Base-by-base conservation (phyloP, 176 grass and related monocot species). In the Triticum aestivum region DNA sequence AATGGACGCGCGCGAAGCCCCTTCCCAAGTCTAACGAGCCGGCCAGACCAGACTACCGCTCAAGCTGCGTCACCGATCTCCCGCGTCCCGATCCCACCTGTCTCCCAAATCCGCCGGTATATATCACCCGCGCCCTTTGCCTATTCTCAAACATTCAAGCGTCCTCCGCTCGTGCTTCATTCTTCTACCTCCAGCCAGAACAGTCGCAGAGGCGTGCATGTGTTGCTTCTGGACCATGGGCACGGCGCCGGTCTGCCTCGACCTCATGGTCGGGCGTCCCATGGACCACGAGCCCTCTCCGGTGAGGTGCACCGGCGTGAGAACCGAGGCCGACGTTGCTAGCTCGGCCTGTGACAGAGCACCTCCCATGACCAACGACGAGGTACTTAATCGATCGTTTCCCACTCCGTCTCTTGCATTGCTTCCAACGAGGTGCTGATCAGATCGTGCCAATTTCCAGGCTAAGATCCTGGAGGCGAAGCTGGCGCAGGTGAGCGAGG, bases 401-500 rank as follows among this genome's bases (percentile, higher is more conserved):
- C 49, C 54, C 54, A 58, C 49, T 17, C 49, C 49, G 54, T 58
- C 54, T 58, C 54, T 0, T 63, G 17, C 6, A n/a, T n/a, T 59
- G n/a, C 13, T 29, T 42, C 27, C 27, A 3, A 5, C 30, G 58
- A 11, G 14, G 11, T 30, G 5, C 81, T 62, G 65, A 45, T 33
- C 15, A 58, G 39, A 37, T 3, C 29, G 6, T n/a, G 23, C 6
- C 3, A 37, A 62, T 77, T 49, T 15, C 84, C 73, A 77, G 89
- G 56, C 54, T 0, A 91, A 73, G 69, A 42, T 27, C 3, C 34
- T 95, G 1, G 91, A 98, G 89, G 90, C 73, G 14, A 89, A 79
- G 79, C 2, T 98, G 58, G 85, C 83, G 3, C 84, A 91, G 73
- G 65, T 95, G 24, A 95, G 54, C 65, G 86, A 92, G 90, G 93